Base-by-base conservation (phyloP, 805 yeast species). In the Metschnikowia continentalis region DNA sequence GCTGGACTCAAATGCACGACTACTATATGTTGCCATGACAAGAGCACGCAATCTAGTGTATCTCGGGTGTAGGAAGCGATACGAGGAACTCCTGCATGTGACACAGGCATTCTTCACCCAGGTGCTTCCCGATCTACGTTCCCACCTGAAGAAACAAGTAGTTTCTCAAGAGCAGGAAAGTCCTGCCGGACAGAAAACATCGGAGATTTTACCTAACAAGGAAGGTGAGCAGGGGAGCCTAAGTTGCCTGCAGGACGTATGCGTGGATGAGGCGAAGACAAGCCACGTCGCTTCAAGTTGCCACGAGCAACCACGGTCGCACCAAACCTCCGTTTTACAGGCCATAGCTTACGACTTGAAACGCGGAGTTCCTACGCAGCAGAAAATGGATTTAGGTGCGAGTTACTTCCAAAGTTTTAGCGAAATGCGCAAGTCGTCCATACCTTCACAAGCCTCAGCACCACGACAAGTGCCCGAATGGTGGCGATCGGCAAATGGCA, bases 1-100 rank as follows among this genome's bases (percentile, higher is more conserved):
- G 32, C 22, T 36, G 10, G 32, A 20, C 33, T 41, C 52, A 19
- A 32, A 32, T 30, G 43, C 55, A n/a, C 47, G 82, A 43, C 62
- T 80, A 11, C 66, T 80, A 15, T 86, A 84, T 61, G 90, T 86
- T 2, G 91, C 83, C 1, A 67, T 78, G 61, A 85, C 91, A 0
- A 72, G 92, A 53, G 87, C 91, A 0, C 74, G 71, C 33, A 64
- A 71, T 20, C 56, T 80, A 39, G 58, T 78, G 7, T 80, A 79
- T 51, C 48, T 67, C 2, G 70, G 72, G 7, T 40, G 48, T 44
- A 32, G 52, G 41, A 23, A 19, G 19, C 46, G 45, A 3, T 20
- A 19, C 11, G 35, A 36, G n/a, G 42, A 45, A 17, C 36, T 50
- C 14, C 54, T 53, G 52, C 32, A 40, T 10, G 19, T 23, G 10